These are phyloP conservation scores for Trichoderma sp. DNA, from an alignment of 2,329 filamentous ascomycete species.

Conservation along the genomic window DNA sequence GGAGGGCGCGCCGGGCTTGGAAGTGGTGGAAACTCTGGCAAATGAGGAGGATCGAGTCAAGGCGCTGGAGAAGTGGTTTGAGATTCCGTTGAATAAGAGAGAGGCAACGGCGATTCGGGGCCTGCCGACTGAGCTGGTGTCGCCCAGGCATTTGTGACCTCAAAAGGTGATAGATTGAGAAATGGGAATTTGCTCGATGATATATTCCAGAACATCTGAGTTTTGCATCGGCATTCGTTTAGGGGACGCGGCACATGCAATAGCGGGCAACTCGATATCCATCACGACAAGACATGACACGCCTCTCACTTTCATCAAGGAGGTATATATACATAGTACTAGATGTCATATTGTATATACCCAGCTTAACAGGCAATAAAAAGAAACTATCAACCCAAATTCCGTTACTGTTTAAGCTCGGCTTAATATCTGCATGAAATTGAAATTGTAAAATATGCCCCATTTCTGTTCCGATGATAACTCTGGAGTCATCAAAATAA, in stretches of 20 bases:
- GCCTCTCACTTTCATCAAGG: too few relatives aligned
- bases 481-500: too few relatives aligned
- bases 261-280: neutral
- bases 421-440: too few relatives aligned
- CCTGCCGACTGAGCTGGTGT: constrained; percentile 30
- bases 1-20: constrained; percentile 33
- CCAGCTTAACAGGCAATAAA: too few relatives aligned
- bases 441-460: too few relatives aligned
- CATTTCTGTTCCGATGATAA: too few relatives aligned
- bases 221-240: neutral
- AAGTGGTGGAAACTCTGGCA: constrained; percentile 45
- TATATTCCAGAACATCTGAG: neutral
- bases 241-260: too few relatives aligned
- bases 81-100: constrained; percentile 47
- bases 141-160: neutral
- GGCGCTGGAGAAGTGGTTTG: constrained; percentile 53
- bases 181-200: neutral
- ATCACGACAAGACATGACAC: neutral
- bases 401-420: too few relatives aligned
- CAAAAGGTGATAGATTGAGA: neutral
- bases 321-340: too few relatives aligned
- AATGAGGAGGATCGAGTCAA: constrained; percentile 52
- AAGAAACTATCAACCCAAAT: too few relatives aligned
- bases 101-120: constrained; percentile 54
- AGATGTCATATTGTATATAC: too few relatives aligned